These are phyloP conservation scores for Arachnomyces sp. DNA, from an alignment of 2,329 filamentous ascomycete genomes.

Conservation along the genomic window DNA sequence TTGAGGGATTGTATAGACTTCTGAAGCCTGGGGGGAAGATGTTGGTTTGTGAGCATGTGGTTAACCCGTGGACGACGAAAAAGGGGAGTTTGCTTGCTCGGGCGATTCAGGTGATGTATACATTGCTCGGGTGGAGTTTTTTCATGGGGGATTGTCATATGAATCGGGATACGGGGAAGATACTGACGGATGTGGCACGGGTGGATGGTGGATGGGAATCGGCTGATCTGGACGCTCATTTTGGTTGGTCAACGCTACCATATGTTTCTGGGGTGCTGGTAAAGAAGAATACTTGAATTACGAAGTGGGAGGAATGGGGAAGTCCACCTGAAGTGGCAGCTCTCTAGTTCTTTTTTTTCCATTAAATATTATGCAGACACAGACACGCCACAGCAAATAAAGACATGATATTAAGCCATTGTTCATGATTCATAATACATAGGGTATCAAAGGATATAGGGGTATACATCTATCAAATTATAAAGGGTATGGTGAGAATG, in stretches of 20 bases:
- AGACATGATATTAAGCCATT: no score
- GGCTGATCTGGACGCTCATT: slow-evolving; percentile 38
- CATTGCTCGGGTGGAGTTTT: slow-evolving; percentile 43
- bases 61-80: slow-evolving; percentile 42
- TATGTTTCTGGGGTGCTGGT: slow-evolving; percentile 36
- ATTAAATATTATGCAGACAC: neutral
- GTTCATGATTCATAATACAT: no score
- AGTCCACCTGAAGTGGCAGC: neutral
- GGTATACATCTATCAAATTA: no score
- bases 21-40: slow-evolving; percentile 49
- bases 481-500: no score
- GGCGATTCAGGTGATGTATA: slow-evolving; percentile 40
- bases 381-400: neutral
- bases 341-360: neutral
- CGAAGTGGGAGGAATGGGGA: neutral
- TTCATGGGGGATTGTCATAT: slow-evolving; percentile 47
- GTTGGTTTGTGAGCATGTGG: slow-evolving; percentile 50
- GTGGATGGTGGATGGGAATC: slow-evolving; percentile 41
- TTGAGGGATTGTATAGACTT: slow-evolving; percentile 41
- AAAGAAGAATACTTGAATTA: slow-evolving; percentile 21
- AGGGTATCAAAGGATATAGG: no score
- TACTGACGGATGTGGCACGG: slow-evolving; percentile 35
- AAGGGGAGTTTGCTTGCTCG: slow-evolving; percentile 40
- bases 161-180: slow-evolving; percentile 41
- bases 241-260: slow-evolving; percentile 30